Evolutionary conservation across 1,284 basidiomycete species (phyloP).

Genomic region (Ustilago loliicola): DNA sequence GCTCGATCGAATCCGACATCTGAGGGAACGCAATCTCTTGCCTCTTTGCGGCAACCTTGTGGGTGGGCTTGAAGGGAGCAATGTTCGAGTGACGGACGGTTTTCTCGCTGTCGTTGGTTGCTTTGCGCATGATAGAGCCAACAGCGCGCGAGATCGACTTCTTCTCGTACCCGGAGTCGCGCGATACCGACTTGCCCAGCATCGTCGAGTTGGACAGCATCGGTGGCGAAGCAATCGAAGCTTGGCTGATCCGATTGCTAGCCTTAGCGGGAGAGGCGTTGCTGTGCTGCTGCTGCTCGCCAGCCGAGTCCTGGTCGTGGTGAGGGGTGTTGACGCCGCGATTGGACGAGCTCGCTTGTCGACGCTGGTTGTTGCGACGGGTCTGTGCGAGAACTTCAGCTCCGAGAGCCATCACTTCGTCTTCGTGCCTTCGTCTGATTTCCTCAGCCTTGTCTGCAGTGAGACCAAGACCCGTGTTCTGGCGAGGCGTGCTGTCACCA

Average conservation of each 20-base stretch:
- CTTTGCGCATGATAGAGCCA: constrained; percentile 48
- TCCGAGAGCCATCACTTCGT: constrained; percentile 65
- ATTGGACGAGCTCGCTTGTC: constrained; percentile 28
- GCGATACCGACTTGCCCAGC: constrained; percentile 32
- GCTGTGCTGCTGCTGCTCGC: constrained; percentile 17
- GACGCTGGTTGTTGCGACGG: constrained; percentile 52
- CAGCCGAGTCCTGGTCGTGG: constrained; percentile 22
- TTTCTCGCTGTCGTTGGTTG: constrained; percentile 46
- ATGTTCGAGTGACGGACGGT: constrained; percentile 25
- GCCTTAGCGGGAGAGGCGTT: constrained; percentile 20
- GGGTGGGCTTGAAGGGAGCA: constrained; percentile 1
- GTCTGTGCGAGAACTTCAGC: constrained; percentile 61
- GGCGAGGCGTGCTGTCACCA: constrained; percentile 41
- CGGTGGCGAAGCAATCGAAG: constrained; percentile 12
- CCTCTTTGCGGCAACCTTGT: constrained; percentile 18
- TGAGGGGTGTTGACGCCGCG: constrained; percentile 17
- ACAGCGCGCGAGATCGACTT: constrained; percentile 47
- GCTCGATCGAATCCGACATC: constrained; percentile 4
- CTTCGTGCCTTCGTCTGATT: constrained; percentile 64
- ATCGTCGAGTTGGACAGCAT: constrained; percentile 15
- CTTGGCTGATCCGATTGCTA: constrained; percentile 15
- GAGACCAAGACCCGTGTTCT: constrained; percentile 48
- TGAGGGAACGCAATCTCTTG: constrained; percentile 23
- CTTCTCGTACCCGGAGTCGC: constrained; percentile 33
- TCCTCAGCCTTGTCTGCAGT: constrained; percentile 57